phyloP scores from a whole-genome alignment of 345 rosid genomes.

The Luvunga scandens region DNA sequence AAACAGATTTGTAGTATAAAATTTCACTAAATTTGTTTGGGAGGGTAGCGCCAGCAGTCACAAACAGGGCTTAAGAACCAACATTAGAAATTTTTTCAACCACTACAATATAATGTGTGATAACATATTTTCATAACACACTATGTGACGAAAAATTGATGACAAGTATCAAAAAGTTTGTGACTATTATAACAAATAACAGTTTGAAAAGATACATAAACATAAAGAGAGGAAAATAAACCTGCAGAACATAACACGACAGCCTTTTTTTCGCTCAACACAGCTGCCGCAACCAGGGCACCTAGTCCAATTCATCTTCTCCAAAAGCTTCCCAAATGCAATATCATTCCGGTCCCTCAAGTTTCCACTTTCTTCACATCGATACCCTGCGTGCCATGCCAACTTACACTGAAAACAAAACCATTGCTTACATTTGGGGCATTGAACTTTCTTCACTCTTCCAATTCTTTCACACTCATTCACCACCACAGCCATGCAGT shows the following conservation, averaged over 20 bases:
- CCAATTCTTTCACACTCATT: slow-evolving; percentile 22
- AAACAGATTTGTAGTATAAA: no score
- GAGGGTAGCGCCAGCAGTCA: no score
- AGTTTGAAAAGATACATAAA: background rate
- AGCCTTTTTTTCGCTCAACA: slow-evolving; percentile 26
- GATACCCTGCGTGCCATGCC: slow-evolving; percentile 31
- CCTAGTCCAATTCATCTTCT: slow-evolving; percentile 26
- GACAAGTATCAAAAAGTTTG: no score
- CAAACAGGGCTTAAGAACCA: no score
- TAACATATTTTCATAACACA: no score
- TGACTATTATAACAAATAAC: no score
- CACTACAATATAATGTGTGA: no score
- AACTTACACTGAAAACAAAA: slow-evolving; percentile 31
- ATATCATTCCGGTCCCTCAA: slow-evolving; percentile 27
- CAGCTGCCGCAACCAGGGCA: slow-evolving; percentile 29
- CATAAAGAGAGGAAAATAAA: slow-evolving; percentile 5
- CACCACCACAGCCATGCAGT: slow-evolving; percentile 28
- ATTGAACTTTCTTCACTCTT: slow-evolving; percentile 21
- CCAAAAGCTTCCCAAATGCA: slow-evolving; percentile 22
- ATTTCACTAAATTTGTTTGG: no score
- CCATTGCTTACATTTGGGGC: slow-evolving; percentile 28
- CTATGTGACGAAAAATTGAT: no score
- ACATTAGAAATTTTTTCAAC: no score
- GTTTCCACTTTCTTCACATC: slow-evolving; percentile 20
- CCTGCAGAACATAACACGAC: slow-evolving; percentile 27